Evolutionary conservation across 2,329 filamentous ascomycete species (phyloP).

Genomic region (Endothia cerciana): DNA sequence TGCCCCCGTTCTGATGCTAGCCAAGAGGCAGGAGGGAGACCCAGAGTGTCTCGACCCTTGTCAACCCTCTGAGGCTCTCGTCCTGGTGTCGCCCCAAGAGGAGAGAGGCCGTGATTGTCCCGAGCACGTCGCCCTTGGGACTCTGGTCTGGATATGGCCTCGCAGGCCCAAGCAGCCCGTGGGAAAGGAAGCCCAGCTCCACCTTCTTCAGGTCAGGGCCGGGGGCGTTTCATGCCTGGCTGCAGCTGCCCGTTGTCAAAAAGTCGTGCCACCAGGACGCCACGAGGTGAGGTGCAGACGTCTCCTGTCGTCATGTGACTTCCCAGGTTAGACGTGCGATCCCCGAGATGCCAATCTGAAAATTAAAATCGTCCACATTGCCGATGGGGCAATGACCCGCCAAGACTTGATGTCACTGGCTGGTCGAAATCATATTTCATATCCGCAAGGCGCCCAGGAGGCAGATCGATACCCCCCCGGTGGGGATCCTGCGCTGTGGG

Average conservation of each 20-base stretch:
- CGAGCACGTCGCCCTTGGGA: background rate
- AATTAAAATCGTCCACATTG: slow-evolving; percentile 5
- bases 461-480: background rate
- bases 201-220: background rate
- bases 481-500: background rate
- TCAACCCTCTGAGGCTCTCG: too few species aligned
- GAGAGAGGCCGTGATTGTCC: background rate
- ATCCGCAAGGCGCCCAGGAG: background rate
- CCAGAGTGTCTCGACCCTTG: too few species aligned
- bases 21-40: background rate
- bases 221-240: background rate
- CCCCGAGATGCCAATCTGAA: background rate
- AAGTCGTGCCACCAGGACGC: background rate
- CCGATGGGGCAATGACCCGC: background rate
- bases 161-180: background rate
- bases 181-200: background rate
- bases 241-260: background rate
- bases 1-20: background rate
- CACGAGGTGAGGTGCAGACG: slow-evolving; percentile 6
- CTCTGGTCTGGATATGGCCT: background rate
- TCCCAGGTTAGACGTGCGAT: too few species aligned
- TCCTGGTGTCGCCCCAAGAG: background rate
- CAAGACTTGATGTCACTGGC: slow-evolving; percentile 2
- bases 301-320: slow-evolving; percentile 8
- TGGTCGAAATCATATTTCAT: slow-evolving; percentile 4